Evolutionary conservation across 1,139 yeast genomes (phyloP).

Genomic region (Spathaspora sp.): DNA sequence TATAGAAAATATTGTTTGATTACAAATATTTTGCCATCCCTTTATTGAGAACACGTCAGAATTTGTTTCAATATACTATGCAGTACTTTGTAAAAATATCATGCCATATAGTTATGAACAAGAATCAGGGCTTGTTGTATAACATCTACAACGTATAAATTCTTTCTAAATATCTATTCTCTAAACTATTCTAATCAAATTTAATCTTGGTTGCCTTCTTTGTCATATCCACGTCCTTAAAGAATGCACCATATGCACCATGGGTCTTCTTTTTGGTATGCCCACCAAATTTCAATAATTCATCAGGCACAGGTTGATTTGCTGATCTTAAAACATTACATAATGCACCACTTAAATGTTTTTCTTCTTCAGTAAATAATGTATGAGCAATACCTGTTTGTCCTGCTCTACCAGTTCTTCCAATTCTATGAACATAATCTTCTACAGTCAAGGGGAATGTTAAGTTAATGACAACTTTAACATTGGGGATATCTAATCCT

Average conservation of each 20-base stretch:
- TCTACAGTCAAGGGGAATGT: slow-evolving; percentile 98
- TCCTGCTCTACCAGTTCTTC: slow-evolving; percentile 99
- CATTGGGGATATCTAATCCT: slow-evolving; percentile 97
- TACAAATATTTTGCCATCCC: too few relatives aligned
- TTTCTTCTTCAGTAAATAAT: slow-evolving; percentile 93
- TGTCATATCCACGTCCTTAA: slow-evolving; percentile 83
- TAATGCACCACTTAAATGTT: slow-evolving; percentile 93
- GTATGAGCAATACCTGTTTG: slow-evolving; percentile 94
- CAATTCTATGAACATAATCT: slow-evolving; percentile 97
- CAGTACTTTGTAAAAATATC: too few relatives aligned
- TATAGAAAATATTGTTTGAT: background rate
- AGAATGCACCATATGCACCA: slow-evolving; percentile 95
- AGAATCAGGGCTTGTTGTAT: too few relatives aligned
- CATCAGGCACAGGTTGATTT: slow-evolving; percentile 95
- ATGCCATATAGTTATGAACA: too few relatives aligned
- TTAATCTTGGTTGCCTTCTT: slow-evolving; percentile 91
- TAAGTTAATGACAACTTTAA: slow-evolving; percentile 90
- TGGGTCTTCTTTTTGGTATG: slow-evolving; percentile 98
- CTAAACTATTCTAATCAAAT: slow-evolving; percentile 45
- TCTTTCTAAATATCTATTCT: background rate
- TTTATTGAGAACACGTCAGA: too few relatives aligned
- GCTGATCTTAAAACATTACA: slow-evolving; percentile 93
- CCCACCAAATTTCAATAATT: slow-evolving; percentile 89
- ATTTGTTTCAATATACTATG: too few relatives aligned
- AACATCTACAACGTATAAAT: too few relatives aligned